Base-by-base conservation (phyloP, 2,329 filamentous ascomycete genomes). In the Aspergillus ustus region DNA sequence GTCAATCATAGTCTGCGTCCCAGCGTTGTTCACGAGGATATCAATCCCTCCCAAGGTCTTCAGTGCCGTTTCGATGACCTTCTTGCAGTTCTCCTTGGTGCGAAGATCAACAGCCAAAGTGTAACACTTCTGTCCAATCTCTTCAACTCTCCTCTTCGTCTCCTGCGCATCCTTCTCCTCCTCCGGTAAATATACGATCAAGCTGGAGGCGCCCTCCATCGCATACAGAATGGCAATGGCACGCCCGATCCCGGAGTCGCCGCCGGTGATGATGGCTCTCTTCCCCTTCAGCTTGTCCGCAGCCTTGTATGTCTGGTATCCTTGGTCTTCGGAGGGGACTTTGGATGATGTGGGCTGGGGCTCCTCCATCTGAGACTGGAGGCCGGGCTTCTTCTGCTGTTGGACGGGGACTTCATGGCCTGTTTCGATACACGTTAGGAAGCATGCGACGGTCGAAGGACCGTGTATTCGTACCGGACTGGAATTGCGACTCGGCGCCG, bases 261-360 rank as follows among this genome's bases (percentile, higher is more conserved):
- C 91, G 17, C 91, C 91, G 0, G 91, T 94, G 70, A 95, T 94
- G 61, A 95, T 77, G 7, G 91, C 91, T 62, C 87, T 90, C 77
- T 89, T 91, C 64, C 87, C 91, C 69, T 86, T 77, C 7, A 95
- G 85, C 78, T 95, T 96, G 52, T 87, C 88, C 1, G 91, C 89
- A 4, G 90, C 85, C 72, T 88, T 87, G 80, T 95, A 94, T 52
- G 84, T 84, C 69, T 90, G 85, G 68, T 86, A 88, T 13, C 87
- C 86, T 43, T 89, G 89, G 61, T 90, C 85, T 19, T 85, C 83
- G 5, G 86, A 88, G 0, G 91, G 91, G 2, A 93, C 77, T 61
- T 89, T 81, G 59, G 89, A 86, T 60, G 85, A 86, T 49, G 85
- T 80, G 1, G 90, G 88, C 59, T 85, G 80, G 1, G 82, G 82